Conservation (phyloP, 2,329 filamentous ascomycete genomes). For the Gnomoniopsis sp. region DNA sequence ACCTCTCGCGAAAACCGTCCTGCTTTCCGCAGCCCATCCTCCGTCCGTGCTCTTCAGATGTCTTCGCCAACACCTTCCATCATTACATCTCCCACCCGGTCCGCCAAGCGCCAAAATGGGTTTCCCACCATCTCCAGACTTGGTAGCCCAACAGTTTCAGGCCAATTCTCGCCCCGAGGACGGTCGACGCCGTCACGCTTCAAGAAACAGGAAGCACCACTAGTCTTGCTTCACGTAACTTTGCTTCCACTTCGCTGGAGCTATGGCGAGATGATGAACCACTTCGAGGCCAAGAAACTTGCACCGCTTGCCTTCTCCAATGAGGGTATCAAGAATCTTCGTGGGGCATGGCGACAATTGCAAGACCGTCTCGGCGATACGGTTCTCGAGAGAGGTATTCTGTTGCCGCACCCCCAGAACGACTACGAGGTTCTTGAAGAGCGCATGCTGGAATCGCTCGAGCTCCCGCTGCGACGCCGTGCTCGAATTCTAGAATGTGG, state of each 20-base stretch:
- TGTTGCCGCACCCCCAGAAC: conserved; percentile 74
- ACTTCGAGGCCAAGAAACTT: conserved; percentile 26
- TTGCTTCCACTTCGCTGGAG: conserved; percentile 66
- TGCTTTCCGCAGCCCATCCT: conserved; percentile 66
- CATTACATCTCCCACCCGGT: conserved; percentile 50
- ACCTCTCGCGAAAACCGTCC: conserved; percentile 59
- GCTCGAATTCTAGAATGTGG: conserved; percentile 72
- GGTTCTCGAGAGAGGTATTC: conserved; percentile 67
- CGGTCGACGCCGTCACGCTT: conserved; percentile 54
- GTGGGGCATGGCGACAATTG: conserved; percentile 63
- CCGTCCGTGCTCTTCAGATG: conserved; percentile 70
- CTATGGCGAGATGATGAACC: conserved; percentile 51
- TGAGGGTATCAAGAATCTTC: conserved; percentile 47
- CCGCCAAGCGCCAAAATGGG: conserved; percentile 41
- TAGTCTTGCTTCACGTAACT: conserved; percentile 76
- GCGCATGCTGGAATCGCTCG: conserved; percentile 69
- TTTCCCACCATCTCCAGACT: conserved; percentile 51
- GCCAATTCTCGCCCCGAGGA: conserved; percentile 54
- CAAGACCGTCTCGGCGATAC: conserved; percentile 70
- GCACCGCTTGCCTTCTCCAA: conserved; percentile 30
- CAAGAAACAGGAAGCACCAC: conserved; percentile 55
- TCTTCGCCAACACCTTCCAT: conserved; percentile 59
- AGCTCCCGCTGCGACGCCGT: conserved; percentile 61
- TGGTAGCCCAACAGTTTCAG: conserved; percentile 50
- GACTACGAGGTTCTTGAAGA: conserved; percentile 81